Base-by-base conservation (phyloP, 257 asterid genomes). In the Forsythia viridissima region DNA sequence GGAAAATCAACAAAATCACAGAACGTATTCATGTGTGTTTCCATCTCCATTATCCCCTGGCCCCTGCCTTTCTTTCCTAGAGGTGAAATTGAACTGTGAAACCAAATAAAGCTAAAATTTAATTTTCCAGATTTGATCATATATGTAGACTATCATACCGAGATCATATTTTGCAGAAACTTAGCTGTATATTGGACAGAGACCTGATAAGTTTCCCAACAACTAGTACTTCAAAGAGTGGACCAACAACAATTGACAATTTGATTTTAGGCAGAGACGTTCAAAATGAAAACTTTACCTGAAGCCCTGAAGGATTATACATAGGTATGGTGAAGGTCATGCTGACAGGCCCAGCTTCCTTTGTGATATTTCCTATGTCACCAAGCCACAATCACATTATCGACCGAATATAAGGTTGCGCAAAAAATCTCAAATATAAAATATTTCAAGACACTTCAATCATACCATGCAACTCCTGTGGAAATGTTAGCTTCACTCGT, bases 291-390 rank as follows among this genome's bases (percentile, higher is more conserved):
- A 38, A 38, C 67, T 72, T 80, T 86, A 96, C 99, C 98, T 93
- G 97, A 76, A 96, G 96, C 90, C 97, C 89, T 74, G 99, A 96
- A 80, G 97, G 96, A 83, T 96, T 96, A 81, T 96, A 84, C 99
- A 96, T 96, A 16, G 99, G 99, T 84, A 96, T 91, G 51, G 97
- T 96, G 88, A 96, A 96, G 68, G 95, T 93, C 97, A 96, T 91
- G 87, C 97, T 93, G 81, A 96, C 98, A 46, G 99, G 99, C 46
- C 99, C 99, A 68, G 99, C 99, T 87, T 96, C 99, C 87, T 96
- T 96, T 3, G 98, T 93, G 81, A 96, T 86, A 82, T 93, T 96
- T 85, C 98, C 99, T 96, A 85, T 34, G 76, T 81, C 61, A 84
- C 68, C 80, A 71, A 52, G 43, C 67, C 70, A 70, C 67, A 70